Base-by-base conservation (phyloP, 805 yeast species). In the Kodamaea nitidulidarum region DNA sequence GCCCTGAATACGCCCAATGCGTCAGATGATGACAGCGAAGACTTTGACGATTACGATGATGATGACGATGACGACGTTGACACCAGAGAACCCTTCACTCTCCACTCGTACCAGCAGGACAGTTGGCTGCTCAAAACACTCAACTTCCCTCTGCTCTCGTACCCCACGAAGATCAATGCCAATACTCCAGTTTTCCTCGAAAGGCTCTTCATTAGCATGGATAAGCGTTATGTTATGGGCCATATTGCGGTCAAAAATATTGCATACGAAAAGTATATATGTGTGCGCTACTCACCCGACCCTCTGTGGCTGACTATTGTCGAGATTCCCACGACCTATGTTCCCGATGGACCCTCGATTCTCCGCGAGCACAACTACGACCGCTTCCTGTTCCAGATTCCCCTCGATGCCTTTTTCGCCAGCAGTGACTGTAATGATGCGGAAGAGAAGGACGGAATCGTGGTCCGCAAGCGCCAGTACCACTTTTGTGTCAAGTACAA, bases 161-260 rank as follows among this genome's bases (percentile, higher is more conserved):
- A 75, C 49, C 71, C 73, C 43, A 62, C 64, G 21, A 66, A 69
- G 24, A 70, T 76, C 44, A 58, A 56, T 10, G 56, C 63, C n/a
- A 26, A 37, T 3, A 32, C 43, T 1, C 59, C 62, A 30, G 83
- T 86, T 0, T 84, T 80, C 49, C 61, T 87, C 40, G 95, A 88
- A 47, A 65, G 78, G 36, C 58, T 82, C 4, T 76, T 76, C 48
- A 63, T 87, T 18, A 70, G 80, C 26, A 60, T 71, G 7, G 86
- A 82, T 46, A 75, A 75, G 47, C 71, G 72, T 42, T 67, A 65
- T 40, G 62, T 90, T 11, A 56, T 76, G 36, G 97, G 96, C 1
- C 80, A 80, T 38, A 68, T 90, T 33, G 85, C 91, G 2, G 96
- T 85, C 18, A 76, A 78, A 51, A 91, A 90, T 63, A 39, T 86